A percentile compares a stretch with the other conserved stretches of the same genome.
Conservation (phyloP, 2,329 filamentous ascomycete species). For the Sordariomycetes sp. region DNA sequence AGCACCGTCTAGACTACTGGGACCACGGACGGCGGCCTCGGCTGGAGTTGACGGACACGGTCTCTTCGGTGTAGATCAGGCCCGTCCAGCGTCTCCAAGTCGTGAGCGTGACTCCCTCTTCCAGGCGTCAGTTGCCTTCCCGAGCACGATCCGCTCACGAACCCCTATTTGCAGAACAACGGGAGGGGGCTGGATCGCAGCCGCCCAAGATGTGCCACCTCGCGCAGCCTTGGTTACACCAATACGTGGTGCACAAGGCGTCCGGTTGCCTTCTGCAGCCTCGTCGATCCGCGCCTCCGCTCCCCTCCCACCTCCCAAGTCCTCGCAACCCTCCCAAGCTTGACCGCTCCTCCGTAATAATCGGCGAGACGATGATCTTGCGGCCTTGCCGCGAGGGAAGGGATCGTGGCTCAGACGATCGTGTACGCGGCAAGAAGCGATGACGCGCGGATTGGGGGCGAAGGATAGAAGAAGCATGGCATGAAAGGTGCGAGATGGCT, state of each 20-base stretch:
- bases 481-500: too few species aligned
- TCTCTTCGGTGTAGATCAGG: background rate
- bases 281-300: background rate
- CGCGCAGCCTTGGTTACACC: background rate
- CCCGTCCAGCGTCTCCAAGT: background rate
- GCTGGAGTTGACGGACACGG: background rate
- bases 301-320: background rate
- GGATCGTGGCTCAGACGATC: background rate
- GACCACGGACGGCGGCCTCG: background rate
- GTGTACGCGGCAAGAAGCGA: too few species aligned
- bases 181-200: too few species aligned
- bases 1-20: background rate
- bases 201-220: background rate
- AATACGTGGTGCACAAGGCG: background rate
- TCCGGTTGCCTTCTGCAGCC: background rate
- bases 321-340: too few species aligned
- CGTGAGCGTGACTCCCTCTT: background rate
- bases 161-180: too few species aligned
- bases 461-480: too few species aligned
- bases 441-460: too few species aligned
- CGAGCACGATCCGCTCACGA: background rate
- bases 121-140: background rate
- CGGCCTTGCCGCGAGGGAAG: too few species aligned
- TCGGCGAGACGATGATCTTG: too few species aligned
- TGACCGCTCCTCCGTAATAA: too few species aligned